These are phyloP conservation scores for Miscanthus lutarioriparius DNA, from an alignment of 176 grass and related monocot genomes.

Conservation along the genomic window DNA sequence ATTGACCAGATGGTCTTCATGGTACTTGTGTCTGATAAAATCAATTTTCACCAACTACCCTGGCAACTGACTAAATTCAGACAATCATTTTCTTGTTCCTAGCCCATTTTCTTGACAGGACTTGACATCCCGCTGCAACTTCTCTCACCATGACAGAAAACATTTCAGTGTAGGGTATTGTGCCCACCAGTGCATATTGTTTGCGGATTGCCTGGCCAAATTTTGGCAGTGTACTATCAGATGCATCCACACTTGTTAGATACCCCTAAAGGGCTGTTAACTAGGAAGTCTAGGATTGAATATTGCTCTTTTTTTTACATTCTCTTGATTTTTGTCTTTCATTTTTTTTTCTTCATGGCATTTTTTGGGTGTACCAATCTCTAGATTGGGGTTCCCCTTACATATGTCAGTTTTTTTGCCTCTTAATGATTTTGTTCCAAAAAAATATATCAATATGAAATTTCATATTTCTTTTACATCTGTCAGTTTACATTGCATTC, in stretches of 20 bases:
- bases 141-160: background rate
- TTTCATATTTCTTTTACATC: conserved; percentile 1
- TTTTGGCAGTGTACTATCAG: background rate
- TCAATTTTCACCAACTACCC: background rate
- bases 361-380: background rate
- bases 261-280: background rate
- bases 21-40: background rate
- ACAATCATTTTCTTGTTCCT: background rate
- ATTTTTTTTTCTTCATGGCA: background rate
- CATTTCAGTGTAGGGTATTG: background rate
- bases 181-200: background rate
- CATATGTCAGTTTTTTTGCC: background rate
- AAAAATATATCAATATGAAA: too few relatives aligned
- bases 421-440: background rate
- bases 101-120: background rate
- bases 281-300: background rate
- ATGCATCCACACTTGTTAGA: background rate
- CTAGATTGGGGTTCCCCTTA: background rate
- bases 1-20: background rate
- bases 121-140: background rate
- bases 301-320: background rate
- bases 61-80: background rate
- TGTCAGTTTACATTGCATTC: background rate
- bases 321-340: background rate
- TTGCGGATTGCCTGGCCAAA: background rate